A percentile compares a stretch with the other conserved stretches of the same genome.
These are phyloP conservation scores for Candida coquimbonensis DNA, from an alignment of 805 yeast genomes.

Conservation along the genomic window DNA sequence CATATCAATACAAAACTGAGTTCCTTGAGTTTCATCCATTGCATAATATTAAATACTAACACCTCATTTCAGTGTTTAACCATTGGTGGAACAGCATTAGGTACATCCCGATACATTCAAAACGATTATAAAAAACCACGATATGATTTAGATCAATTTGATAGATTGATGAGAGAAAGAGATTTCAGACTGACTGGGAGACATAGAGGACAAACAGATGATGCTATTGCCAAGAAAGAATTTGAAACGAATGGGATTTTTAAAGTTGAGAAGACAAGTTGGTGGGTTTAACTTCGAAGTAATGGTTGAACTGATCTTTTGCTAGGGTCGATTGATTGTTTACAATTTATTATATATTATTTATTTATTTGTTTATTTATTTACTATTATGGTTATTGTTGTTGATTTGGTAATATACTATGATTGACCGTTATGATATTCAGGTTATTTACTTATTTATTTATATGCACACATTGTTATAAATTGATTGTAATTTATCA, in stretches of 20 bases:
- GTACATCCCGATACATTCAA: constrained; percentile 34
- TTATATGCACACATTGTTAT: not conserved
- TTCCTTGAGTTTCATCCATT: too few species aligned
- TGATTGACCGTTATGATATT: too few species aligned
- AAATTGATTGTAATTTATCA: not conserved
- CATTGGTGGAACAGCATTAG: constrained; percentile 47
- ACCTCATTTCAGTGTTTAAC: constrained; percentile 32
- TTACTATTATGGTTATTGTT: constrained; percentile 4
- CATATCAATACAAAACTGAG: too few species aligned
- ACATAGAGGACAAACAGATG: constrained; percentile 59
- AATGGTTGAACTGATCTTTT: too few species aligned
- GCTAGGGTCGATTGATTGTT: too few species aligned
- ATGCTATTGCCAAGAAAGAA: constrained; percentile 64
- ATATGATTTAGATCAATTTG: constrained; percentile 47
- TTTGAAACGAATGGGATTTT: constrained; percentile 63
- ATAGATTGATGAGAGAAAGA: constrained; percentile 50
- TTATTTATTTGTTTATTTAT: constrained; percentile 6
- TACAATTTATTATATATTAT: not conserved
- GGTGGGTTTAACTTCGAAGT: constrained; percentile 14
- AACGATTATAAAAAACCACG: constrained; percentile 50
- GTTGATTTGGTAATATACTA: too few species aligned
- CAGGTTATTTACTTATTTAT: not conserved
- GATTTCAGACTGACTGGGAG: constrained; percentile 74
- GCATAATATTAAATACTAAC: too few species aligned
- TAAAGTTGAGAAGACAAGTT: constrained; percentile 23